These are phyloP conservation scores for Trifolium fragiferum DNA, from an alignment of 306 rosid species.

Conservation along the genomic window DNA sequence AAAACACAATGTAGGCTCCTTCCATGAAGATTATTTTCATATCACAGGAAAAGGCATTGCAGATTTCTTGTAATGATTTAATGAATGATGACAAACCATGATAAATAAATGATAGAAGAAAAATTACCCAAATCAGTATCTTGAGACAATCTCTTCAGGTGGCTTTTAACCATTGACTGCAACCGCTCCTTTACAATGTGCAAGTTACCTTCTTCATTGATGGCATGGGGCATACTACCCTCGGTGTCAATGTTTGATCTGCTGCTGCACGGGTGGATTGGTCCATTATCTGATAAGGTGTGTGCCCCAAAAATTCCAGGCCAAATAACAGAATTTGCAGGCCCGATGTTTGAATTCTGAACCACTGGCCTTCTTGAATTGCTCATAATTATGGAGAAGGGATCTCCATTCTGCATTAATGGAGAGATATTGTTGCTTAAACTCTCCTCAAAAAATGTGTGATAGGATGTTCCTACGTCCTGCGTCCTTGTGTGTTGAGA, in stretches of 20 bases:
- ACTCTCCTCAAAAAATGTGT: conserved; percentile 70
- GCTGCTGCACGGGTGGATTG: conserved; percentile 55
- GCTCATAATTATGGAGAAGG: conserved; percentile 48
- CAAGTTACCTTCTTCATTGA: conserved; percentile 55
- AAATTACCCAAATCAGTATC: conserved; percentile 60
- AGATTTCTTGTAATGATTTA: not conserved
- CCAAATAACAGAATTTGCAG: conserved; percentile 52
- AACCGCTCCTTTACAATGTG: conserved; percentile 68
- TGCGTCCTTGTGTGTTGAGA: conserved; percentile 50
- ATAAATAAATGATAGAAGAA: conserved; percentile 26
- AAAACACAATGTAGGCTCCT: conserved; percentile 21
- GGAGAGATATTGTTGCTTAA: conserved; percentile 56
- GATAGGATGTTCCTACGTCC: conserved; percentile 61
- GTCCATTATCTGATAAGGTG: conserved; percentile 52
- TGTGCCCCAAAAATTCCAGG: conserved; percentile 56
- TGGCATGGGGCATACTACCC: conserved; percentile 37
- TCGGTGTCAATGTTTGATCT: conserved; percentile 50
- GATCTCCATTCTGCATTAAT: conserved; percentile 47
- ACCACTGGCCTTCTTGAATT: conserved; percentile 54
- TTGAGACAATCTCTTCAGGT: conserved; percentile 63
- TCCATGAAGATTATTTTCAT: not conserved
- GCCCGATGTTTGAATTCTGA: conserved; percentile 51
- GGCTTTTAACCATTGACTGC: conserved; percentile 63
- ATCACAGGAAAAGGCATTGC: not conserved
- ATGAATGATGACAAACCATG: conserved; percentile 14